Base-by-base conservation (phyloP, 805 yeast species). In the Schwanniomyces yamadae region DNA sequence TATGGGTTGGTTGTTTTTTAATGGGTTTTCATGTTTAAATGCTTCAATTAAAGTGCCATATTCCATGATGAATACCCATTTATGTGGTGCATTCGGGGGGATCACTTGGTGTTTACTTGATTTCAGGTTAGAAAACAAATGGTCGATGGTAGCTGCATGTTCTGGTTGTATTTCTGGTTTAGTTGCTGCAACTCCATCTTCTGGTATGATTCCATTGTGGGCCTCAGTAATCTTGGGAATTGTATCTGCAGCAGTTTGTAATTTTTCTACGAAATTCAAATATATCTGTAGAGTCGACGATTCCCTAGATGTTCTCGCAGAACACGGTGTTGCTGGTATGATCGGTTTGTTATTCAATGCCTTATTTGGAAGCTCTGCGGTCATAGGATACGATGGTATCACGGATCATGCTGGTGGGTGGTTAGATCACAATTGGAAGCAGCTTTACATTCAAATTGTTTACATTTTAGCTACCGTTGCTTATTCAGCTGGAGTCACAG, bases 1-100 rank as follows among this genome's bases (percentile, higher is more conserved):
- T 84, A 82, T 87, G 53, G 98, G 98, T 5, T 91, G 99, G 99
- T 72, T 91, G 36, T 89, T 93, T 12, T 91, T 91, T 76, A 93
- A 91, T 59, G 95, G 96, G 14, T 93, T 91, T 37, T 80, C 95
- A 9, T 84, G 95, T 37, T 70, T 80, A 12, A 81, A 84, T 29
- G 96, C 96, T 6, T 81, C 85, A 33, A 61, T 89, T 47, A 79
- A 86, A 50, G 90, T 95, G 1, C 81, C 86, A 10, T 89, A 89
- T 55, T 90, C 96, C 16, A 82, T 90, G 59, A 78, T 89, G 84
- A 91, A 93, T 65, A 81, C 97, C 6, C 91, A 90, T 59, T 53
- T 93, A 37, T 78, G 91, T 48, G 98, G 96, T 2, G 86, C 86
- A 1, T 79, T 87, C 41, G 98, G 95, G 10, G 96, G 95, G 4